phyloP scores from a whole-genome alignment of 768 basidiomycete genomes.

The Podaxis sp. region DNA sequence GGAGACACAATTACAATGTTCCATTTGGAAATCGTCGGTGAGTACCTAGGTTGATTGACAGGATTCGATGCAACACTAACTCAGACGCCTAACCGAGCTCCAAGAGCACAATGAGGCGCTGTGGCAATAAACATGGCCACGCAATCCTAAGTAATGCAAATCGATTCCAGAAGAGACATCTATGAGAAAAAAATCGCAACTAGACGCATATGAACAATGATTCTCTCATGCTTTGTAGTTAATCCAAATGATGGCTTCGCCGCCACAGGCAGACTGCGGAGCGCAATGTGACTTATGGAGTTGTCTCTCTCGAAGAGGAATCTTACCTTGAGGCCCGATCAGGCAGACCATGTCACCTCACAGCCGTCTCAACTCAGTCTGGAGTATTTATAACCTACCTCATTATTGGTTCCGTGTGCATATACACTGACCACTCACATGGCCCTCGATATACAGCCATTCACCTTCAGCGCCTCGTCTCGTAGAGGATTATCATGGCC shows the following conservation, averaged over 20 bases:
- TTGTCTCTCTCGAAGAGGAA: neutral
- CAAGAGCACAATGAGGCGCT: neutral
- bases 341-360: neutral
- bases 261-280: neutral
- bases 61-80: neutral
- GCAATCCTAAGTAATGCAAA: neutral
- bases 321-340: neutral
- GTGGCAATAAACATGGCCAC: neutral
- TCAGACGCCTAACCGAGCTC: neutral
- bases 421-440: neutral
- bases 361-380: neutral
- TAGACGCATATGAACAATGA: neutral
- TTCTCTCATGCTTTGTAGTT: neutral
- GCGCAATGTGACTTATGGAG: neutral
- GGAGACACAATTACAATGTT: no score
- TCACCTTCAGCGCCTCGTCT: constrained; percentile 22
- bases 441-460: constrained; percentile 8
- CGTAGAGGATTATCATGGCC: constrained; percentile 14
- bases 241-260: neutral
- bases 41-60: neutral
- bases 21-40: no score
- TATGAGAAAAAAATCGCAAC: neutral
- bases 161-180: neutral
- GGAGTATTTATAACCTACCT: neutral
- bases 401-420: neutral